These are phyloP conservation scores for Raddia distichophylla DNA, from an alignment of 176 grass and related monocot genomes.

Conservation along the genomic window DNA sequence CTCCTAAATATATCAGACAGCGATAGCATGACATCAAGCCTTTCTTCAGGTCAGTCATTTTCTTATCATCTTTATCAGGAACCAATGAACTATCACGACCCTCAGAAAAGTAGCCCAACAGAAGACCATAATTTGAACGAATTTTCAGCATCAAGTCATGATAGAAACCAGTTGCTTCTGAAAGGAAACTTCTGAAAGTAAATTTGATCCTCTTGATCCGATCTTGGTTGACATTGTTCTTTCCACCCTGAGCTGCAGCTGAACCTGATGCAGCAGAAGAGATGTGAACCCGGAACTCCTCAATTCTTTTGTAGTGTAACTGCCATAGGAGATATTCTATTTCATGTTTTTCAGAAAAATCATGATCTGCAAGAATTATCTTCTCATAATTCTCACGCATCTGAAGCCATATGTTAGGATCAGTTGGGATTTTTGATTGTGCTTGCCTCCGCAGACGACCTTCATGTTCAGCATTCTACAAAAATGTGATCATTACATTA, in stretches of 20 bases:
- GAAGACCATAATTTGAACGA: conserved; percentile 73
- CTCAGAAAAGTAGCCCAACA: conserved; percentile 67
- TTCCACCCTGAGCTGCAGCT: conserved; percentile 53
- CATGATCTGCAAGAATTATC: conserved; percentile 80
- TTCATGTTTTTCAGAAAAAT: conserved; percentile 87
- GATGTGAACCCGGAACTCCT: conserved; percentile 84
- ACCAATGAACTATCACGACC: conserved; percentile 40
- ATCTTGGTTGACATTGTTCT: conserved; percentile 62
- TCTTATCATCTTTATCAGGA: conserved; percentile 62
- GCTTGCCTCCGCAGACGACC: conserved; percentile 61
- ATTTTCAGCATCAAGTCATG: conserved; percentile 94
- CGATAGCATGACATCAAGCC: conserved; percentile 84
- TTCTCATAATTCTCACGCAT: conserved; percentile 95
- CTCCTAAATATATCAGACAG: conserved; percentile 96
- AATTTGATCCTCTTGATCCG: conserved; percentile 73
- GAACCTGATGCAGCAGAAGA: conserved; percentile 38
- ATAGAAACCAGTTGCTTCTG: conserved; percentile 92
- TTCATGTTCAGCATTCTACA: conserved; percentile 80
- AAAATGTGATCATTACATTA: conserved; percentile 7
- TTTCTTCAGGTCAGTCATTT: conserved; percentile 62
- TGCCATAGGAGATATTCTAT: conserved; percentile 89
- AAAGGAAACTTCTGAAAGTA: conserved; percentile 79
- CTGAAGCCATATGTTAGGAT: conserved; percentile 87
- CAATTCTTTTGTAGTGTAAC: conserved; percentile 95
- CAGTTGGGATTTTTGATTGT: conserved; percentile 82